A percentile compares a stretch with the other conserved stretches of the same genome.
Conservation (phyloP, 2,329 filamentous ascomycete species). For the Pyrenochaeta sp. region DNA sequence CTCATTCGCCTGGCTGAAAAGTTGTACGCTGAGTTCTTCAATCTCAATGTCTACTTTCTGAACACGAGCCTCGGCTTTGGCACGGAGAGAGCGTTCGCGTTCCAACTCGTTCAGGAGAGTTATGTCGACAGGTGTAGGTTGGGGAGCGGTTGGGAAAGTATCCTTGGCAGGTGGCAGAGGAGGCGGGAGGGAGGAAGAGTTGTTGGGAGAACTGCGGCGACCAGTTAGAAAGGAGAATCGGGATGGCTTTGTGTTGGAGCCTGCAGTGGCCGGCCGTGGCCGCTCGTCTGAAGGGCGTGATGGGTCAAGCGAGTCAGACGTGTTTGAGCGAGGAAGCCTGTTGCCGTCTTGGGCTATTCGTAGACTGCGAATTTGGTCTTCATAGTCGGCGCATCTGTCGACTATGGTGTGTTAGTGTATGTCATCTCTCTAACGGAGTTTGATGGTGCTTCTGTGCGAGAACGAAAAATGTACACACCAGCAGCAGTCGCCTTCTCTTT, state of each 20-base stretch:
- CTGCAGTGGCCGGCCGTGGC: conserved; percentile 36
- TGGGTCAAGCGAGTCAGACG: conserved; percentile 25
- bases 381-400: conserved; percentile 75
- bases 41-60: conserved; percentile 75
- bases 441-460: not conserved
- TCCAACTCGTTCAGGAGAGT: conserved; percentile 70
- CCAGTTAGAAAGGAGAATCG: conserved; percentile 56
- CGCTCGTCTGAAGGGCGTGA: conserved; percentile 35
- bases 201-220: conserved; percentile 45
- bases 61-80: conserved; percentile 73
- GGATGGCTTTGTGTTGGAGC: conserved; percentile 39
- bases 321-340: conserved; percentile 30
- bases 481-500: conserved; percentile 74
- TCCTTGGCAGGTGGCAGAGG: conserved; percentile 7
- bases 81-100: conserved; percentile 72
- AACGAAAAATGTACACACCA: conserved; percentile 51
- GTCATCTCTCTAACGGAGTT: not conserved
- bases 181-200: conserved; percentile 47
- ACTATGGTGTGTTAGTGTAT: conserved; percentile 45
- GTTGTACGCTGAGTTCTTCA: conserved; percentile 76
- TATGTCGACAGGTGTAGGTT: conserved; percentile 39
- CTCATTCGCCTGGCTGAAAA: conserved; percentile 86
- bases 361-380: conserved; percentile 75
- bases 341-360: conserved; percentile 16
- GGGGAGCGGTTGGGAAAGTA: not conserved